A percentile compares a stretch with the other conserved stretches of the same genome.
Evolutionary conservation across 2,329 filamentous ascomycete species (phyloP).

Genomic region (Paraphoma chrysanthemicola): DNA sequence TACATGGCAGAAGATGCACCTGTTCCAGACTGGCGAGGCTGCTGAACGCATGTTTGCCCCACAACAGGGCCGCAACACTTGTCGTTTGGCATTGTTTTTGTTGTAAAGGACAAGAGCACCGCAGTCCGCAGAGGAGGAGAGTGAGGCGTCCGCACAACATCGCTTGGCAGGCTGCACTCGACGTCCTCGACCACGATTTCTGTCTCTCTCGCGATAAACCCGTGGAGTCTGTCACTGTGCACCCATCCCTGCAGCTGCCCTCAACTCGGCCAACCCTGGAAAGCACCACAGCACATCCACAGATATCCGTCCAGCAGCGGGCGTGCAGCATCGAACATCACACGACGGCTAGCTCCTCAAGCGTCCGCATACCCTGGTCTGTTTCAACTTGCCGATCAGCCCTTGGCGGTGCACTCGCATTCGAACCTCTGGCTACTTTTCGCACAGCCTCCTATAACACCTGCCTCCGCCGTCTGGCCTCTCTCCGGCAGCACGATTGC

Average conservation of each 20-base stretch:
- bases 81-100: neutral
- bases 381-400: slow-evolving; percentile 10
- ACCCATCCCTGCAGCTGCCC: neutral
- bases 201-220: neutral
- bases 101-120: neutral
- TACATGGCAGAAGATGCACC: no score
- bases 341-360: slow-evolving; percentile 1
- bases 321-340: neutral
- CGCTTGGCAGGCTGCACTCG: neutral
- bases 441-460: slow-evolving; percentile 29
- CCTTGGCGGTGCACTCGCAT: slow-evolving; percentile 9
- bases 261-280: neutral
- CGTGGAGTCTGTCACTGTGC: no score
- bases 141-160: neutral
- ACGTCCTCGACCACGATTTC: neutral
- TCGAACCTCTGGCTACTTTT: slow-evolving; percentile 18
- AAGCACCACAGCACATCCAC: neutral
- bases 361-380: slow-evolving; percentile 7
- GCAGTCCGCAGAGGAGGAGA: neutral
- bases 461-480: slow-evolving; percentile 28
- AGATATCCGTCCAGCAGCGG: no score
- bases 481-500: slow-evolving; percentile 10
- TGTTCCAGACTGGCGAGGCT: no score
- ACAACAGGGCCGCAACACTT: neutral
- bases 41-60: no score